Conservation (phyloP, 2,329 filamentous ascomycete genomes). For the Pyricularia pennisetigena region DNA sequence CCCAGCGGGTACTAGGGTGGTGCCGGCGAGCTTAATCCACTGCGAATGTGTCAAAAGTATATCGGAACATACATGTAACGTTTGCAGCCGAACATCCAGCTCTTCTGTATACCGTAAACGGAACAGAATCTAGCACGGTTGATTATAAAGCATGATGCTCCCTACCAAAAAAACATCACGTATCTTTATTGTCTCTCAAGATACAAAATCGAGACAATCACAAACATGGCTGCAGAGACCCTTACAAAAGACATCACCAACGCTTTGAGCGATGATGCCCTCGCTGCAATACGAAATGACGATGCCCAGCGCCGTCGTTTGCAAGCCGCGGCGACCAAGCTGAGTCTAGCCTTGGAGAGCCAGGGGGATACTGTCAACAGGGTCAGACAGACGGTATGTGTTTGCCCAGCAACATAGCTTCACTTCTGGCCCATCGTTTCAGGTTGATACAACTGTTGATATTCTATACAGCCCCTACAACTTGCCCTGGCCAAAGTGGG, state of each 20-base stretch:
- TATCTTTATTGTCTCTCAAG: no score
- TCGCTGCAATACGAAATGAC: not conserved
- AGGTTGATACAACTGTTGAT: not conserved
- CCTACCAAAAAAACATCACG: no score
- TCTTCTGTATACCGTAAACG: no score
- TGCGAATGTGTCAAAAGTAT: no score
- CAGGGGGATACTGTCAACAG: not conserved
- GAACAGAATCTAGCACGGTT: no score
- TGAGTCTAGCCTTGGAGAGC: not conserved
- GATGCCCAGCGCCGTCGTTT: not conserved
- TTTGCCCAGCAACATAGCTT: not conserved
- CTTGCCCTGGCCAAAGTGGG: not conserved
- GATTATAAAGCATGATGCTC: no score
- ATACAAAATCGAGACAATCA: no score
- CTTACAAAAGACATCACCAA: not conserved
- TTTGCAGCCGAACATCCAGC: no score
- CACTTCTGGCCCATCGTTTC: not conserved
- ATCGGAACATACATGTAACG: no score
- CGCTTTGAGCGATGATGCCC: not conserved
- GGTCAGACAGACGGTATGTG: not conserved
- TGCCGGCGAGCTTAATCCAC: no score
- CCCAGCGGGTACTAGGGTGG: no score
- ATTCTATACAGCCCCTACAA: not conserved
- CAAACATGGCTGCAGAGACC: not conserved
- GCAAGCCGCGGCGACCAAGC: not conserved